Evolutionary conservation across 1,284 basidiomycete genomes (phyloP), one percentile per base, ranked within the genome.

Genomic region (Entoloma clypeatum): DNA sequence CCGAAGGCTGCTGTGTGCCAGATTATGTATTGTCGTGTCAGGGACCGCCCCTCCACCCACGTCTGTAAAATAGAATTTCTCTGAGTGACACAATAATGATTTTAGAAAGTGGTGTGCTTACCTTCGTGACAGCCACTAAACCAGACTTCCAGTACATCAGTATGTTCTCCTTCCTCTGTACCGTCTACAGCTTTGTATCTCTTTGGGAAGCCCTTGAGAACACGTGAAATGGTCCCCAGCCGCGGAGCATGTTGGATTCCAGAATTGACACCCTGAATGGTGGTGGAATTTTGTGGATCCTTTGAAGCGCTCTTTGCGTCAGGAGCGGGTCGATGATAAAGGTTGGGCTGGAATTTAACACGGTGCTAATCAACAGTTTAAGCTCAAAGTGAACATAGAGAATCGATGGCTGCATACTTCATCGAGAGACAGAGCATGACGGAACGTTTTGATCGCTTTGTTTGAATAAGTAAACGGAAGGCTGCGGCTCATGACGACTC

Each of bases 391-490:
- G 34, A 22, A 13, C 14, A 10, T 19, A 36, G 35, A 28, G 21
- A 17, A 14, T 25, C 30, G 36, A 39, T 17, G 9, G 22, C 38
- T 11, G 38, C 58, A 39, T 46, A 77, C 77, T 58, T 83, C 79
- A 44, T 82, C 81, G 24, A 83, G 67, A n/a, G 81, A 64, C 17
- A 82, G 61, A 0, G 78, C 80, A 29, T 82, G 81, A 28, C 79
- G 65, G 54, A 82, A 86, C 5, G 68, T 69, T 52, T 64, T 71
- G 54, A 87, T 75, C 17, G 64, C 63, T n/a, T 54, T 60, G 48
- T 83, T 81, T n/a, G 69, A 70, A 25, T 64, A 64, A 1, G 78
- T 75, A 51, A 83, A 85, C 2, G 86, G 84, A 29, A 88, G 62
- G 4, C 62, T 67, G 8, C 68, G 63, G n/a, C 64, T 61, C 44